These are phyloP conservation scores for Aegilops bicornis DNA, from an alignment of 176 grass and related monocot species.

Conservation along the genomic window DNA sequence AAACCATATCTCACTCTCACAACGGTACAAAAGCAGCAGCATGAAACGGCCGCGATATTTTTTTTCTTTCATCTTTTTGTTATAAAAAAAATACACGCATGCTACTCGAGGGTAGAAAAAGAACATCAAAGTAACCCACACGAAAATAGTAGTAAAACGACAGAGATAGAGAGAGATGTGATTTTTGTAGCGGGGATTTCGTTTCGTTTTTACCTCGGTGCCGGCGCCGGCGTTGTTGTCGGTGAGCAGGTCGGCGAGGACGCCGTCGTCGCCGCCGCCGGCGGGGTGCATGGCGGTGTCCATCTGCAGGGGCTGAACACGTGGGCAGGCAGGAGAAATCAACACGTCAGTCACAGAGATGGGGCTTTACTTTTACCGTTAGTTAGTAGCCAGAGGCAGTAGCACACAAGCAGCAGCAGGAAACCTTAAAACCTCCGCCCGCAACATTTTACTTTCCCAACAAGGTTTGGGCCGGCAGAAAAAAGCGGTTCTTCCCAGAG, in stretches of 20 bases:
- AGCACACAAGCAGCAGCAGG: neutral
- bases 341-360: constrained; percentile 28
- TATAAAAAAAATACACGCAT: neutral
- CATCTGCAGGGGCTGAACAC: constrained; percentile 36
- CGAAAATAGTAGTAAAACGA: neutral
- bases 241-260: neutral
- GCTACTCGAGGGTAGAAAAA: neutral
- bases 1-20: constrained; percentile 20
- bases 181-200: neutral
- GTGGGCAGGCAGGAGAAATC: constrained; percentile 31
- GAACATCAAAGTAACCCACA: neutral
- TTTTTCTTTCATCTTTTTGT: neutral
- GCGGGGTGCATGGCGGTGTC: constrained; percentile 19
- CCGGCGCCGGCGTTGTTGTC: too few relatives aligned
- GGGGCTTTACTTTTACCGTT: constrained; percentile 50
- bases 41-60: neutral
- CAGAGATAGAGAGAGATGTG: neutral
- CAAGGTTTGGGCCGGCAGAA: constrained; percentile 8
- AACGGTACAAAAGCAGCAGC: constrained; percentile 43
- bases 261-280: neutral
- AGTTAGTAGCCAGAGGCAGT: neutral
- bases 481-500: neutral
- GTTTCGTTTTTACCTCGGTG: constrained; percentile 23
- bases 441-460: constrained; percentile 18
- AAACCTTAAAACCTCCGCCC: constrained; percentile 39